Evolutionary conservation across 768 basidiomycete genomes (phyloP).

Genomic region (Rhizopogon salebrosus): DNA sequence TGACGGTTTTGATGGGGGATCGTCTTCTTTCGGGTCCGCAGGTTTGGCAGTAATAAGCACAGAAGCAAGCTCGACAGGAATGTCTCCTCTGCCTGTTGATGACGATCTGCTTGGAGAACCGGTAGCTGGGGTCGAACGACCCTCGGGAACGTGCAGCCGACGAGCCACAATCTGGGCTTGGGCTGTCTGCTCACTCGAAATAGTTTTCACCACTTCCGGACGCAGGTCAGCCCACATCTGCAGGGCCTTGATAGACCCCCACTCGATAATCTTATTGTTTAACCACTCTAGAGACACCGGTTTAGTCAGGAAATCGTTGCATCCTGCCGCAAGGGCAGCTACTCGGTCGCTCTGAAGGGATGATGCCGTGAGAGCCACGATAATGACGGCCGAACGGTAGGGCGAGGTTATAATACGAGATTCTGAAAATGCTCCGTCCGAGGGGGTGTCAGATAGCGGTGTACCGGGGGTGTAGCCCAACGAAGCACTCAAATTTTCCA

Average conservation of each 20-base stretch:
- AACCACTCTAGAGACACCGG: slow-evolving; percentile 94
- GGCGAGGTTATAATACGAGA: slow-evolving; percentile 52
- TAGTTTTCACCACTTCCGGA: slow-evolving; percentile 50
- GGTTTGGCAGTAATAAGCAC: background rate
- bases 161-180: slow-evolving; percentile 45
- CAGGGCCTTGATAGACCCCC: slow-evolving; percentile 95
- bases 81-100: slow-evolving; percentile 26
- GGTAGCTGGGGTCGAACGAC: slow-evolving; percentile 32
- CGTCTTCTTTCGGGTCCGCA: background rate
- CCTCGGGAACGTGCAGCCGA: slow-evolving; percentile 44
- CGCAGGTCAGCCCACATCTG: slow-evolving; percentile 89
- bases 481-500: slow-evolving; percentile 66
- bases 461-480: slow-evolving; percentile 68
- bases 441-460: slow-evolving; percentile 62
- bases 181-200: slow-evolving; percentile 39
- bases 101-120: slow-evolving; percentile 33
- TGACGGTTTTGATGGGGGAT: background rate
- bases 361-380: slow-evolving; percentile 97
- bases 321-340: slow-evolving; percentile 94
- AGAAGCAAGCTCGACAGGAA: slow-evolving; percentile 5
- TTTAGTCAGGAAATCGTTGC: slow-evolving; percentile 98
- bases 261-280: slow-evolving; percentile 97
- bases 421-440: slow-evolving; percentile 45
- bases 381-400: slow-evolving; percentile 92
- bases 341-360: slow-evolving; percentile 94